A percentile compares a stretch with the other conserved stretches of the same genome.
phyloP scores from a whole-genome alignment of 2,329 filamentous ascomycete genomes.

The Penicillium concentricum region DNA sequence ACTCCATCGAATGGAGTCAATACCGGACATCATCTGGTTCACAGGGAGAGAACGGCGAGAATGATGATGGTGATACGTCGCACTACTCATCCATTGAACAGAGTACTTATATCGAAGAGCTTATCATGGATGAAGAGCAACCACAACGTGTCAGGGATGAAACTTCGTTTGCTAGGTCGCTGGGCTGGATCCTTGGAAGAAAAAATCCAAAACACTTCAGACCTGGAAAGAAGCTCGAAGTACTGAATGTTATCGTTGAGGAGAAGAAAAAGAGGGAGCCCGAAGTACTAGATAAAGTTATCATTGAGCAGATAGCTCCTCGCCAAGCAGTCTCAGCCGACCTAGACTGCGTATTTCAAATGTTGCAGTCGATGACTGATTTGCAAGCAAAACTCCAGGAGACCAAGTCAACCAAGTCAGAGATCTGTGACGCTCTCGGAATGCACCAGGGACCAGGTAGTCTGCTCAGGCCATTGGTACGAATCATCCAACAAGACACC shows the following conservation, averaged over 20 bases:
- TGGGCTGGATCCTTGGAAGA: neutral
- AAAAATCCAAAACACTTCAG: neutral
- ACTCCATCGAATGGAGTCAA: too few relatives aligned
- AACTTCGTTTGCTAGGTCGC: neutral
- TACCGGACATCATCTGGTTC: too few relatives aligned
- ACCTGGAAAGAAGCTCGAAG: neutral
- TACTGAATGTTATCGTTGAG: neutral
- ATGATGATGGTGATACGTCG: neutral
- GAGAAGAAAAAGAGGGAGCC: neutral
- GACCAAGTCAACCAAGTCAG: conserved; percentile 1
- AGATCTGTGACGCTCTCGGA: neutral
- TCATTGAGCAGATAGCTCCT: conserved; percentile 13
- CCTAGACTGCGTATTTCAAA: conserved; percentile 4
- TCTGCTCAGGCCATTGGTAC: conserved; percentile 10
- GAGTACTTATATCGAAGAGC: too few relatives aligned
- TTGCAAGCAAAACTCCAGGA: neutral
- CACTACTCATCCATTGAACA: neutral
- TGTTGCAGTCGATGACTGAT: neutral
- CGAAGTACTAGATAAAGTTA: neutral
- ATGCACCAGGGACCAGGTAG: neutral
- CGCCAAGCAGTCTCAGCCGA: conserved; percentile 6
- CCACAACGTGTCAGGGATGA: neutral
- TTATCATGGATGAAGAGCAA: neutral
- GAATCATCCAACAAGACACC: conserved; percentile 27
- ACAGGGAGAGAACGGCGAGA: too few relatives aligned